A percentile compares a stretch with the other conserved stretches of the same genome.
Conservation (phyloP, 2,329 filamentous ascomycete genomes). For the Dichotomopilus funicola region DNA sequence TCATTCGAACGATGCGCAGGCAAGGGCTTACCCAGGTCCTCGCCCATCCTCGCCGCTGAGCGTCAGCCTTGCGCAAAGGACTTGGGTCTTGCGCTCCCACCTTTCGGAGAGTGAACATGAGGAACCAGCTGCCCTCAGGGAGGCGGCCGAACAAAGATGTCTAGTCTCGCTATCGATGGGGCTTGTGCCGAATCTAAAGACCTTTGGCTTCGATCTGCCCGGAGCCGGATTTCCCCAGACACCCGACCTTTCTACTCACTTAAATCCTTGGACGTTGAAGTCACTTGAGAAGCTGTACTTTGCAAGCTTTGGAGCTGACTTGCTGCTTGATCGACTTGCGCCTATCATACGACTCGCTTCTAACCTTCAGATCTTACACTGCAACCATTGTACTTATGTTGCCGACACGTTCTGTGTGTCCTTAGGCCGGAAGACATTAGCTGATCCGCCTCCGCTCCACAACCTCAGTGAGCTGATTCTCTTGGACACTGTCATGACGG, state of each 20-base stretch:
- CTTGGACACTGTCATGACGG: background rate
- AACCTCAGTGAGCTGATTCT: background rate
- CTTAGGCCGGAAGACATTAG: background rate
- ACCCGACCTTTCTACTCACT: no score
- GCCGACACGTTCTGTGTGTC: background rate
- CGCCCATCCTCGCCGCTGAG: background rate
- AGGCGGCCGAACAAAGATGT: background rate
- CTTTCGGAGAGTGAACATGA: background rate
- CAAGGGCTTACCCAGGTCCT: background rate
- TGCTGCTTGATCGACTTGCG: background rate
- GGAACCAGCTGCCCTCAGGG: background rate
- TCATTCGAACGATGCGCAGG: background rate
- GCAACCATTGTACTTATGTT: background rate
- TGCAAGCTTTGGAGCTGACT: background rate
- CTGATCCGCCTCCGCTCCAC: background rate
- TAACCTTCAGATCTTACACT: conserved; percentile 1
- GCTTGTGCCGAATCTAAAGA: background rate
- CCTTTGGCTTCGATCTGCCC: background rate
- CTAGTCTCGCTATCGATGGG: background rate
- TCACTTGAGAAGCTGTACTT: background rate
- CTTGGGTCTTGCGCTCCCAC: background rate
- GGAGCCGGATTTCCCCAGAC: background rate
- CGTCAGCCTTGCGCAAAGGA: background rate
- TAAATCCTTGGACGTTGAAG: background rate
- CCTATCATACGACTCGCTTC: background rate